phyloP scores from a whole-genome alignment of 306 rosid species.

The Delonix regia region DNA sequence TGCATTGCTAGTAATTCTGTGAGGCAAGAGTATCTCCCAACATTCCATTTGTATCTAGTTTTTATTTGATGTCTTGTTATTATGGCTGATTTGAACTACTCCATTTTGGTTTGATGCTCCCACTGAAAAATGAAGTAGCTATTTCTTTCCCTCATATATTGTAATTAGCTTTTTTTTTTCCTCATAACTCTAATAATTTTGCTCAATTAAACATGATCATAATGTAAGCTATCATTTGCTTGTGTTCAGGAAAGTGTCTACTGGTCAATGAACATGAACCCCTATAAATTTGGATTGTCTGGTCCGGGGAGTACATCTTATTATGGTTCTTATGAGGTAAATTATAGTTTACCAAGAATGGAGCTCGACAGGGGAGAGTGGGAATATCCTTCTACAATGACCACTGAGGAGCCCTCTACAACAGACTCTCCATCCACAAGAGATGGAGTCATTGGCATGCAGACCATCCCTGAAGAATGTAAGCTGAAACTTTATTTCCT shows the following conservation, averaged over 20 bases:
- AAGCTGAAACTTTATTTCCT: slow-evolving; percentile 43
- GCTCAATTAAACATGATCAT: slow-evolving; percentile 12
- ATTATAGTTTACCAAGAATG: slow-evolving; percentile 71
- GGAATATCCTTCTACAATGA: slow-evolving; percentile 64
- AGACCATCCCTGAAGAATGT: slow-evolving; percentile 84
- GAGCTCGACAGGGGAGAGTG: slow-evolving; percentile 69
- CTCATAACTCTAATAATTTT: neutral
- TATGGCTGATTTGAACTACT: neutral
- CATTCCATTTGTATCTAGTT: neutral
- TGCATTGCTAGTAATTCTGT: slow-evolving; percentile 17
- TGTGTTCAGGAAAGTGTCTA: slow-evolving; percentile 68
- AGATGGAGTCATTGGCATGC: slow-evolving; percentile 55
- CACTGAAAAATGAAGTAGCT: neutral
- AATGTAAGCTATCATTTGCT: slow-evolving; percentile 23
- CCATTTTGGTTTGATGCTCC: neutral
- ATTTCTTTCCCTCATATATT: neutral
- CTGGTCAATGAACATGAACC: slow-evolving; percentile 90
- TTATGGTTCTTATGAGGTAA: slow-evolving; percentile 67
- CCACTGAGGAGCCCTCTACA: slow-evolving; percentile 56
- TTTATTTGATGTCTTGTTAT: neutral
- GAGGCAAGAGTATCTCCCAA: neutral
- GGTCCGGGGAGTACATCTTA: slow-evolving; percentile 68
- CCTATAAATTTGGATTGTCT: slow-evolving; percentile 73
- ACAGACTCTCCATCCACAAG: slow-evolving; percentile 59
- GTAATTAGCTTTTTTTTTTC: slow-evolving; percentile 25